Conservation (phyloP, 164 flowering plant species). For the Tinospora cordifolia region DNA sequence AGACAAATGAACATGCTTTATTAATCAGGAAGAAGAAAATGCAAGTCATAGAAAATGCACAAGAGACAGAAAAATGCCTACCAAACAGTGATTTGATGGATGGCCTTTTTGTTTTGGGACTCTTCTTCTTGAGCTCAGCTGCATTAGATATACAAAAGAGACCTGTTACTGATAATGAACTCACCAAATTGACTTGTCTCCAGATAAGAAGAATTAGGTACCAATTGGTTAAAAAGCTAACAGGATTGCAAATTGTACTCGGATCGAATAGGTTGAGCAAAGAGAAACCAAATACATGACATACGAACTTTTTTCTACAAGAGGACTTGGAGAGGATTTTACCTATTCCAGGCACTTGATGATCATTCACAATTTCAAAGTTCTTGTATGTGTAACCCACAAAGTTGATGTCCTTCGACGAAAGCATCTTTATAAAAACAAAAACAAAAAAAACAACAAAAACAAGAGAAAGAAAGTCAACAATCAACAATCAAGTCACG, state of each 20-base stretch:
- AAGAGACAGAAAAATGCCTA: slow-evolving; percentile 19
- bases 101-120: slow-evolving; percentile 62
- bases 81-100: slow-evolving; percentile 84
- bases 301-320: neutral
- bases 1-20: neutral
- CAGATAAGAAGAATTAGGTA: neutral
- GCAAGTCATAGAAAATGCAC: neutral
- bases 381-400: slow-evolving; percentile 60
- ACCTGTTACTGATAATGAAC: neutral
- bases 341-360: slow-evolving; percentile 53
- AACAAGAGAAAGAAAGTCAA: slow-evolving; percentile 6
- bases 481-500: neutral
- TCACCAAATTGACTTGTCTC: neutral
- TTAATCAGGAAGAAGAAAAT: neutral
- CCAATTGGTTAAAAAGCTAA: neutral
- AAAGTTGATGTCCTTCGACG: slow-evolving; percentile 57
- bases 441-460: slow-evolving; percentile 19
- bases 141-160: slow-evolving; percentile 14
- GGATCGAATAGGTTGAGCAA: neutral
- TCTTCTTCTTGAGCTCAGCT: slow-evolving; percentile 93
- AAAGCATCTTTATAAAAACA: slow-evolving; percentile 65
- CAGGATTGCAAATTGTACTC: neutral
- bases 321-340: slow-evolving; percentile 15
- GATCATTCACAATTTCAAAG: slow-evolving; percentile 51
- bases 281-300: neutral